Percentiles rank a stretch among this genome's conserved stretches.
These are phyloP conservation scores for Stellera chamaejasme DNA, from an alignment of 345 rosid genomes.

Conservation along the genomic window DNA sequence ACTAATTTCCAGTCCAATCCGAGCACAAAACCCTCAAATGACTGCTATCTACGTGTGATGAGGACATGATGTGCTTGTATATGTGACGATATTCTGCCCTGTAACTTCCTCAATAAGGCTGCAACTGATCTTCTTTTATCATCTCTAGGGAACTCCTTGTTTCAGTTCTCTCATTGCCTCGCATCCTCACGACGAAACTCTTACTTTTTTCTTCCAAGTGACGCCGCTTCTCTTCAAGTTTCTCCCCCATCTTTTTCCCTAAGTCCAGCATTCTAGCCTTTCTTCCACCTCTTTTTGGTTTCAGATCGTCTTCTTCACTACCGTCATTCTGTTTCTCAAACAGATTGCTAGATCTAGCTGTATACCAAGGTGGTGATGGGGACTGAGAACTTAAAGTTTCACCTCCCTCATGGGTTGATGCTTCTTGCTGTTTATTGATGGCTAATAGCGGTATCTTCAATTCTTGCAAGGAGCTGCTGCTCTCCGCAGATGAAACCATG, in stretches of 20 bases:
- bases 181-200: constrained; percentile 81
- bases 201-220: constrained; percentile 72
- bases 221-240: constrained; percentile 82
- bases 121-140: no score
- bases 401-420: constrained; percentile 13
- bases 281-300: constrained; percentile 53
- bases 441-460: constrained; percentile 42
- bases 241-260: constrained; percentile 88
- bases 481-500: constrained; percentile 8
- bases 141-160: neutral
- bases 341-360: constrained; percentile 19
- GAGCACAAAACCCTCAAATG: no score
- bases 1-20: no score
- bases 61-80: no score
- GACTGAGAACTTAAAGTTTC: constrained; percentile 19
- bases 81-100: no score
- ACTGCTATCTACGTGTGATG: no score
- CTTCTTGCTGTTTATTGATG: constrained; percentile 26
- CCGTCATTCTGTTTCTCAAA: constrained; percentile 17
- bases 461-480: constrained; percentile 40
- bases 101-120: no score
- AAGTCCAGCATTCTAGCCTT: constrained; percentile 71
- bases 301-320: constrained; percentile 42
- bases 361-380: constrained; percentile 15
- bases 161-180: constrained; percentile 35